Base-by-base conservation (phyloP, 1,284 basidiomycete genomes). In the Moniliella sp. region DNA sequence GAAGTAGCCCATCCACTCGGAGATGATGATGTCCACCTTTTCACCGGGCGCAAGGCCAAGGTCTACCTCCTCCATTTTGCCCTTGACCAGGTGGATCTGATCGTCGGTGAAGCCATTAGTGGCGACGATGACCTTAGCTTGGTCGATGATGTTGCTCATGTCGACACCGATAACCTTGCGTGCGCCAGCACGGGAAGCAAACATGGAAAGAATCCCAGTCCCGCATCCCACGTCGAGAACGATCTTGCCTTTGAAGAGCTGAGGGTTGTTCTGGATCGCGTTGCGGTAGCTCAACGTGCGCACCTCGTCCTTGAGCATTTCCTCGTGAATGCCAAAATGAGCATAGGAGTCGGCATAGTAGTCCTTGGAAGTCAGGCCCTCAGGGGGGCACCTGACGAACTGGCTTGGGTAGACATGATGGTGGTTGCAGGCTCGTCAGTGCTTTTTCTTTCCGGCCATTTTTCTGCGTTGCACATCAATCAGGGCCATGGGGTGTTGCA, bases 111-210 rank as follows among this genome's bases (percentile, higher is more conserved):
- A 91, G 31, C 86, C 86, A 53, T 99, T 99, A 11, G 81, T 79
- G 50, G 84, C 76, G 45, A 94, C 74, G 49, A 97, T 97, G 66
- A 84, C 86, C 67, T 77, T 73, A 4, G 91, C 91, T 68, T 97
- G 86, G 66, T 94, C 88, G 60, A 94, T 80, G 65, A 99, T 99
- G 67, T 97, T 94, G 45, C 83, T 93, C 91, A 97, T 97, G 66
- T 99, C 91, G 62, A 99, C 88, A 27, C 56, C 56, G 18, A 59
- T 53, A 21, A 99, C 91, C 50, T 81, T 82, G 57, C 78, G 76
- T 30, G 91, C 82, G 78, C 91, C 91, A 17, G 91, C 91, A 64
- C 81, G 86, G 34, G 88, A 84, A 31, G 91, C 91, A 56, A 99
- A 99, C 86, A 99, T 93, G 53, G 80, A 88, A 28, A 99, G 68